Conservation (phyloP, 225 moss, liverwort and hornwort species). For the Asterella californica region DNA sequence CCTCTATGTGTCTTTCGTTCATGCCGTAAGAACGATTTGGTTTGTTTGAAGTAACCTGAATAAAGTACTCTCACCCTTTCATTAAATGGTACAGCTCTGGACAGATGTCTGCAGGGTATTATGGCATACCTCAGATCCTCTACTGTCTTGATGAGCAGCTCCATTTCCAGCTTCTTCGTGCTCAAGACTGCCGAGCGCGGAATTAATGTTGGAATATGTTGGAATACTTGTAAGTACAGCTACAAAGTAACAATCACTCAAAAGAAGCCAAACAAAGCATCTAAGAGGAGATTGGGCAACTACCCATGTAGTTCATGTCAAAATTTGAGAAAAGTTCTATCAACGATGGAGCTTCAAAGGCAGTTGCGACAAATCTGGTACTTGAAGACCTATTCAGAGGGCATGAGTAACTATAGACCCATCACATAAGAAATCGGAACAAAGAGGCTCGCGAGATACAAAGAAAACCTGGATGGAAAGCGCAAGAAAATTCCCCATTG, state of each 20-base stretch:
- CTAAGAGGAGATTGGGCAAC: background rate
- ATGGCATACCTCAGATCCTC: constrained; percentile 62
- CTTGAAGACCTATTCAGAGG: background rate
- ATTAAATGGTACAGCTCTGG: background rate
- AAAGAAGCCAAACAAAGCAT: constrained; percentile 15
- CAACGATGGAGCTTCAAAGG: background rate
- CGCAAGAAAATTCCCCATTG: background rate
- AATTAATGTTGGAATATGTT: constrained; percentile 41
- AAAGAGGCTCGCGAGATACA: background rate
- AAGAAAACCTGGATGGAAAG: background rate
- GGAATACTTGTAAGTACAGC: constrained; percentile 14
- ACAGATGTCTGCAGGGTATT: constrained; percentile 12
- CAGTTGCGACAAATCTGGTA: background rate
- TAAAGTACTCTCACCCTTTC: background rate
- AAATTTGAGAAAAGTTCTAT: background rate
- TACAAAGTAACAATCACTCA: constrained; percentile 12
- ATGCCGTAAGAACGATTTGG: background rate
- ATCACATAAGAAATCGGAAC: background rate
- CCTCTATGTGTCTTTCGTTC: background rate
- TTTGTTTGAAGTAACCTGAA: background rate
- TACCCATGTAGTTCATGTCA: background rate
- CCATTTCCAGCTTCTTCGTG: constrained; percentile 71
- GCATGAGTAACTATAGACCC: background rate
- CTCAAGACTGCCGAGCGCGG: constrained; percentile 87
- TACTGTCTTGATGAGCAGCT: constrained; percentile 48